phyloP scores from a whole-genome alignment of 2,329 filamentous ascomycete species.

The Dactylonectria estremocensis region DNA sequence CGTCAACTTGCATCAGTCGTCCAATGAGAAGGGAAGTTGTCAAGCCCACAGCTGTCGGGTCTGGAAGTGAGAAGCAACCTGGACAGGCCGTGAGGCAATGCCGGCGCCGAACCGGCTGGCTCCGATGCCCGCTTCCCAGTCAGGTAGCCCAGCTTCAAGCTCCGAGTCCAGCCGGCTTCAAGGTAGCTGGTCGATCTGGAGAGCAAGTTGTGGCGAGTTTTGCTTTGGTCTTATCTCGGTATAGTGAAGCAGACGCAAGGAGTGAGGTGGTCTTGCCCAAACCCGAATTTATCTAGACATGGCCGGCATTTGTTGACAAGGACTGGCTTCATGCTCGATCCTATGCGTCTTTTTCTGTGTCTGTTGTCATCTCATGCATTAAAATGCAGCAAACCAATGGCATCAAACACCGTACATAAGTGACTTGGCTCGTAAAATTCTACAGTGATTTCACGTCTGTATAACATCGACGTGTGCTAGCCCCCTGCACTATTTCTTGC shows the following conservation, averaged over 20 bases:
- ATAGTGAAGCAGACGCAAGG: not conserved
- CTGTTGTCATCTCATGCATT: not conserved
- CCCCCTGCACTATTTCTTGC: not conserved
- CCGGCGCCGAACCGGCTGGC: conserved; percentile 24
- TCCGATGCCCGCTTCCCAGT: conserved; percentile 13
- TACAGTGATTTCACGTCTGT: too few relatives aligned
- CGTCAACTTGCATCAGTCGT: not conserved
- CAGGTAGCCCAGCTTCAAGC: not conserved
- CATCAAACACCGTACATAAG: too few relatives aligned
- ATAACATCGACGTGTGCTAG: conserved; percentile 6
- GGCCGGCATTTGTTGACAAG: not conserved
- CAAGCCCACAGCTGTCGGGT: not conserved
- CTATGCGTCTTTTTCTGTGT: conserved; percentile 7
- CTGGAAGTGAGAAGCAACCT: not conserved
- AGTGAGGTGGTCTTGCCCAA: not conserved
- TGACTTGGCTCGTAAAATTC: too few relatives aligned
- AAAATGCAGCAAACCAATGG: too few relatives aligned
- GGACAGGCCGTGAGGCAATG: conserved; percentile 11
- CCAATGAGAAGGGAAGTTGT: conserved; percentile 8
- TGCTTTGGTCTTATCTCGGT: not conserved
- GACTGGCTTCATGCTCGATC: conserved; percentile 1
- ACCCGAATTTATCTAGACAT: not conserved
- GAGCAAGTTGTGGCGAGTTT: not conserved
- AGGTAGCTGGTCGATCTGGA: not conserved
- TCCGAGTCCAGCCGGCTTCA: conserved; percentile 21